Base-by-base conservation (phyloP, 1,139 yeast species). In the Yamadazyma pseudoaaseri region DNA sequence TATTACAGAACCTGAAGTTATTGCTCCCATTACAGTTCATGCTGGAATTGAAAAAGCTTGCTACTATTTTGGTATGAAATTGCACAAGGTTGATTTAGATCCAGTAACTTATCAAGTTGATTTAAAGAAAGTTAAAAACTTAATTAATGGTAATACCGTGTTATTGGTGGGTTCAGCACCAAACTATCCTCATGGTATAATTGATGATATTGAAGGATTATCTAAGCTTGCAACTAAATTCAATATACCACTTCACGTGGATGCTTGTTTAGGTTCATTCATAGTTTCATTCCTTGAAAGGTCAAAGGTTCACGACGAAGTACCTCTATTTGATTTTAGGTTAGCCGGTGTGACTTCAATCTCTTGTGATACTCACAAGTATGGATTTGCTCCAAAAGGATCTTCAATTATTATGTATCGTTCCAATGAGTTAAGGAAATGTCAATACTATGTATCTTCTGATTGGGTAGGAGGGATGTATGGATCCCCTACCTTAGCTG, bases 381-480 rank as follows among this genome's bases (percentile, higher is more conserved):
- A 92, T 54, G 98, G 97, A 2, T 92, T 90, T 69, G 97, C 97
- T 7, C 97, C 98, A 29, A 92, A 92, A 60, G 98, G 98, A 4
- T 84, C 95, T 0, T 87, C 96, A 1, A 75, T 90, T 25, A 85
- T 92, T 48, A 84, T 92, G 96, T 92, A 92, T 60, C 73, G 97
- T 33, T 62, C 70, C 41, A 53, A 73, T 1, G 70, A 73, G 41
- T 68, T 87, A 39, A 73, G 98, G 36, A 76, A 76, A 46, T 74
- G 84, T 50, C 98, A 92, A 60, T 92, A 92, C 59, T 92, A 83
- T 56, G 74, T 90, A 21, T 73, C 80, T 37, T 68, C 89, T 2
- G 86, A 81, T 41, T 92, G 98, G 98, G 70, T 81, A 6, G 98
- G 98, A 29, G 98, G 98, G 1, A 68, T 92, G 52, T 92, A 92